Conservation (phyloP, 331 rosid genomes). For the Stylosanthes scabra region DNA sequence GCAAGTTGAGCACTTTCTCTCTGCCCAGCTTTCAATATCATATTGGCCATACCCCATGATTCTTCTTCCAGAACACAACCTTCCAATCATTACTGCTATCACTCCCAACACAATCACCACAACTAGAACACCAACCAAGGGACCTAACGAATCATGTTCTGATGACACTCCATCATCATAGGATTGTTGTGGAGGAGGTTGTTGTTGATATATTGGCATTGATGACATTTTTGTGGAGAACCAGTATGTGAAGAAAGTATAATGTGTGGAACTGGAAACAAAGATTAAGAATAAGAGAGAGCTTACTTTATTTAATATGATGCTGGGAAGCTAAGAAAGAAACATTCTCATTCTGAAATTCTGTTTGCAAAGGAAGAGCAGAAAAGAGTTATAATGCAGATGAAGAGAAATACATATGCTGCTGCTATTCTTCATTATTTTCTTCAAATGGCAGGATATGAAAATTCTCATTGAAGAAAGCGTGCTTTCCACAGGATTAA, state of each 20-base stretch:
- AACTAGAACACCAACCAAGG: conserved; percentile 61
- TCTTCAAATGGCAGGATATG: too few species aligned
- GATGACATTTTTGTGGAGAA: conserved; percentile 53
- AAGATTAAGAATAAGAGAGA: background rate
- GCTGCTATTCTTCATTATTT: too few species aligned
- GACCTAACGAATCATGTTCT: conserved; percentile 67
- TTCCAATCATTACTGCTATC: conserved; percentile 74
- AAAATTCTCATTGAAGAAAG: too few species aligned
- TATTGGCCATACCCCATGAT: conserved; percentile 77
- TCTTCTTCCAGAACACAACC: conserved; percentile 72
- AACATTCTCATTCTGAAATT: conserved; percentile 40
- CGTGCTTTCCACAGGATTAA: too few species aligned
- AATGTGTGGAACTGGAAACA: conserved; percentile 30
- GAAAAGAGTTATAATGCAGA: too few species aligned
- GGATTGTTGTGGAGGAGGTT: conserved; percentile 54
- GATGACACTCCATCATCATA: conserved; percentile 35
- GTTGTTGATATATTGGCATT: conserved; percentile 49
- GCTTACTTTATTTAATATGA: too few species aligned
- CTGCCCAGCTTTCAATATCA: conserved; percentile 88
- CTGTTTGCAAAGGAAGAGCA: too few species aligned
- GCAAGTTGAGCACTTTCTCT: conserved; percentile 80
- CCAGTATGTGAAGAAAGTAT: background rate
- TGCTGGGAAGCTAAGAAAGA: conserved; percentile 36
- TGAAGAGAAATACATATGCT: too few species aligned
- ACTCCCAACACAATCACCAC: conserved; percentile 61